Base-by-base conservation (phyloP, 371 early-diverging fungal species). In the Fennellomyces sp. region DNA sequence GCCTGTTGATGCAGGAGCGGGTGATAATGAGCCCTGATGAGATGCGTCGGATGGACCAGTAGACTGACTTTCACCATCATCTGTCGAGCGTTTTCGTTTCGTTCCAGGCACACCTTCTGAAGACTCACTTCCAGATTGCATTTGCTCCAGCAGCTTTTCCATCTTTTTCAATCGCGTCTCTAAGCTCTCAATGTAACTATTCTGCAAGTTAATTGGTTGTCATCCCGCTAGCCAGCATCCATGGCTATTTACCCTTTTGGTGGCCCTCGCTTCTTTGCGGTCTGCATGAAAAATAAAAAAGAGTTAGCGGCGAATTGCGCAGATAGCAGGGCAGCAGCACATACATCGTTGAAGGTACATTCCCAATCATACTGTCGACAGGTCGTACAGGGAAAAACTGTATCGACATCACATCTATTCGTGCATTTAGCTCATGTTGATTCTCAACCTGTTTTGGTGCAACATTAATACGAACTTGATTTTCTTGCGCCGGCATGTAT, bases 331-430 rank as follows among this genome's bases (percentile, higher is more conserved):
- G 5, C 13, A 36, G 2, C n/a, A n/a, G n/a, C n/a, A n/a, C 61
- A 58, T 74, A 78, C 78, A 51, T 79, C 72, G 27, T 74, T 68
- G 42, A 76, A 79, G 38, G 80, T 76, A 33, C 80, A 79, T 49
- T 72, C 70, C 76, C 70, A 74, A 25, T 65, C 69, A 31, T 68
- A 72, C 27, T 79, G 80, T 28, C 51, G 50, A 36, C 80, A 79
- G 15, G 76, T 79, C 5, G 76, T 53, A 60, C 80, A 79, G 8
- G 76, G 76, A 25, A 67, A 61, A 3, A 47, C 52, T 12, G 61
- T 35, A 39, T 79, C 68, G 10, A 74, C 76, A 65, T 76, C 76
- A 41, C 80, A 79, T 47, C 80, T 79, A 61, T n/a, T n/a, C n/a
- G 35, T 45, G 3, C 45, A 4, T 45, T 45, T 21, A 23, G 3